These are phyloP conservation scores for Aspergillus udagawae DNA, from an alignment of 2,329 filamentous ascomycete species.

Conservation along the genomic window DNA sequence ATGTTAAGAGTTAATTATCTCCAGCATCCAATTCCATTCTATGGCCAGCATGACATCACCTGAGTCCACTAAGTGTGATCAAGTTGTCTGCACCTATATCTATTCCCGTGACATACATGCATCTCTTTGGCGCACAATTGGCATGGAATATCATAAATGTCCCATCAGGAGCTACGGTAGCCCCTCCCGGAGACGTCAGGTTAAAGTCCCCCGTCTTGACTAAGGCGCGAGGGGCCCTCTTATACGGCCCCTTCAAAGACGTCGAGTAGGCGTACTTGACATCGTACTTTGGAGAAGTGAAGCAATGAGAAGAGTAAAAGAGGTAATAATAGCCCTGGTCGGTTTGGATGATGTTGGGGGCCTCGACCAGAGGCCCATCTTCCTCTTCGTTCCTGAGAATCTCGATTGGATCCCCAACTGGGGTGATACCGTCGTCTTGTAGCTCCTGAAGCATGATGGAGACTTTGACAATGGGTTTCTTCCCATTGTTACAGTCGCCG, in stretches of 20 bases:
- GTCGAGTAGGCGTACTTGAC: conserved; percentile 54
- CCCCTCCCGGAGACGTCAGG: conserved; percentile 23
- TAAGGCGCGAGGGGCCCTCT: conserved; percentile 25
- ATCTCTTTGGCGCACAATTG: conserved; percentile 19
- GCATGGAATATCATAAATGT: conserved; percentile 29
- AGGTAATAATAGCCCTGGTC: conserved; percentile 49
- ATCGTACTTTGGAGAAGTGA: conserved; percentile 51
- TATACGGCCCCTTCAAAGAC: conserved; percentile 34
- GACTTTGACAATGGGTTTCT: conserved; percentile 25
- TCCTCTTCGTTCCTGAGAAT: conserved; percentile 58
- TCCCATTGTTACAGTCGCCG: conserved; percentile 43
- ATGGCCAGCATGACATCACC: neutral
- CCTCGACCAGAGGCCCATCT: conserved; percentile 60
- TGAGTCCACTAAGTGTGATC: neutral
- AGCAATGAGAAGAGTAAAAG: conserved; percentile 61
- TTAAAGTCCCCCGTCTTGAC: conserved; percentile 29
- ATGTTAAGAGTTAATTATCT: too few relatives aligned
- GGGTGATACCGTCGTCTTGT: conserved; percentile 47
- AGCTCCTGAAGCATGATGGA: conserved; percentile 39
- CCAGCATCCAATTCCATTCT: neutral
- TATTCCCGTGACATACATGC: conserved; percentile 24
- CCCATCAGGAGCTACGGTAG: conserved; percentile 22
- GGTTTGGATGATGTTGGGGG: conserved; percentile 46
- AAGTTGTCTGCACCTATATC: conserved; percentile 16
- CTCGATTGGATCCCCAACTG: conserved; percentile 48